Percentiles rank a stretch among this genome's conserved stretches.
Evolutionary conservation across 345 rosid genomes (phyloP).

Genomic region (Dipteronia sinensis): DNA sequence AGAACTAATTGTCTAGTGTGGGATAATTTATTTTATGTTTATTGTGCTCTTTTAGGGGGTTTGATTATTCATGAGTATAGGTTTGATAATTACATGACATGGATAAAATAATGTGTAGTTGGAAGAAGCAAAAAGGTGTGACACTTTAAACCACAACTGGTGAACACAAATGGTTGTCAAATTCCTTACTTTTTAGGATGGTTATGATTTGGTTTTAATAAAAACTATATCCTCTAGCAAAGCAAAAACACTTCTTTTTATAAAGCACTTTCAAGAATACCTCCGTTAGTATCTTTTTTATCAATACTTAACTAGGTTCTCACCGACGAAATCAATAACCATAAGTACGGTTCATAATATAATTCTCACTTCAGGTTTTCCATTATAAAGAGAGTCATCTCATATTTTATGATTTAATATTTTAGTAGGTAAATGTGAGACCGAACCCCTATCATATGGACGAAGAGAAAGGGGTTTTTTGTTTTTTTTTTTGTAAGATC

Average conservation of each 20-base stretch:
- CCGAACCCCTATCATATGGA: no score
- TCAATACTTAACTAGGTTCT: neutral
- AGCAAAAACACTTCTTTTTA: neutral
- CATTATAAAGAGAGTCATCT: no score
- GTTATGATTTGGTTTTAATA: neutral
- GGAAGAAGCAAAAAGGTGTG: neutral
- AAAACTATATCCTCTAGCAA: no score
- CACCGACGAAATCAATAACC: no score
- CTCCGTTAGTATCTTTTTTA: neutral
- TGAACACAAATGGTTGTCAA: conserved; percentile 8
- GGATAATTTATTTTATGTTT: neutral
- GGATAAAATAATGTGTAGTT: neutral
- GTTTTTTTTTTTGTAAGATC: no score
- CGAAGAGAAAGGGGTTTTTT: no score
- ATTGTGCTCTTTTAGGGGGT: neutral
- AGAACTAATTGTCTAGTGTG: no score
- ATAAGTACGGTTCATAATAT: no score
- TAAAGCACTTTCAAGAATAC: neutral
- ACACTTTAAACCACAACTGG: conserved; percentile 10
- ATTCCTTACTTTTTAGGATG: neutral
- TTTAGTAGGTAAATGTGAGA: no score
- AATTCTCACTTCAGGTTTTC: no score
- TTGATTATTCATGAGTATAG: neutral
- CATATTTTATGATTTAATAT: no score
- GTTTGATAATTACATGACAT: neutral